These are phyloP conservation scores for Sclerotinia borealis DNA, from an alignment of 2,329 filamentous ascomycete genomes.

Conservation along the genomic window DNA sequence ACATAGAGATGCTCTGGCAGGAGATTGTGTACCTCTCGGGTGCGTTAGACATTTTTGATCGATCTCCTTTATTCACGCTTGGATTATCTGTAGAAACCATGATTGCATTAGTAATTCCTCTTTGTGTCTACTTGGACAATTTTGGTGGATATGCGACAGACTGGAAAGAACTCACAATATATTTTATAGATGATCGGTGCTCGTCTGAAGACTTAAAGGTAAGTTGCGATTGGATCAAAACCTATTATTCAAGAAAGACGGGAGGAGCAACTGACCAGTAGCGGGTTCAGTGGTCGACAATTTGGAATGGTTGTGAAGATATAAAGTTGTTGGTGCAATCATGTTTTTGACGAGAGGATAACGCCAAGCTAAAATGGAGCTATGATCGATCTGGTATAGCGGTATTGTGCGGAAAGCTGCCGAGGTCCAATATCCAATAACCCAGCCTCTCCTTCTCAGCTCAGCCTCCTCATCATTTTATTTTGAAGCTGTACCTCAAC, in stretches of 20 bases:
- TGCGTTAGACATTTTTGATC: conserved; percentile 13
- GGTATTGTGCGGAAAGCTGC: background rate
- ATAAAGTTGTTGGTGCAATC: background rate
- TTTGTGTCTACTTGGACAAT: background rate
- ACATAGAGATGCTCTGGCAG: background rate
- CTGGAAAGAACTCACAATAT: background rate
- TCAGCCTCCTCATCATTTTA: background rate
- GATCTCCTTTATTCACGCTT: background rate
- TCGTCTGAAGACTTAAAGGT: background rate
- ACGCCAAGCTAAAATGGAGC: background rate
- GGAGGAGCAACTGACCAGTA: background rate
- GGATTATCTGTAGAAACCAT: background rate
- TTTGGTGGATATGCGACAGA: background rate
- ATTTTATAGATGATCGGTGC: background rate
- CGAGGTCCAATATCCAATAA: too few species aligned
- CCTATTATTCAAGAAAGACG: background rate
- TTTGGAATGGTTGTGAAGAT: background rate
- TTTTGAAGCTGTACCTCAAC: background rate
- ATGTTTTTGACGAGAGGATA: background rate
- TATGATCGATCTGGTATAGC: background rate
- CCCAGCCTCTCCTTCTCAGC: conserved; percentile 2
- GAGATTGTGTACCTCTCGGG: conserved; percentile 3
- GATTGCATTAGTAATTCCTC: conserved; percentile 1
- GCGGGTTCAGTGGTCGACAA: background rate
- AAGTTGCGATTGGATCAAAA: background rate